Evolutionary conservation across 768 basidiomycete species (phyloP).

Genomic region (Mycena filopes): DNA sequence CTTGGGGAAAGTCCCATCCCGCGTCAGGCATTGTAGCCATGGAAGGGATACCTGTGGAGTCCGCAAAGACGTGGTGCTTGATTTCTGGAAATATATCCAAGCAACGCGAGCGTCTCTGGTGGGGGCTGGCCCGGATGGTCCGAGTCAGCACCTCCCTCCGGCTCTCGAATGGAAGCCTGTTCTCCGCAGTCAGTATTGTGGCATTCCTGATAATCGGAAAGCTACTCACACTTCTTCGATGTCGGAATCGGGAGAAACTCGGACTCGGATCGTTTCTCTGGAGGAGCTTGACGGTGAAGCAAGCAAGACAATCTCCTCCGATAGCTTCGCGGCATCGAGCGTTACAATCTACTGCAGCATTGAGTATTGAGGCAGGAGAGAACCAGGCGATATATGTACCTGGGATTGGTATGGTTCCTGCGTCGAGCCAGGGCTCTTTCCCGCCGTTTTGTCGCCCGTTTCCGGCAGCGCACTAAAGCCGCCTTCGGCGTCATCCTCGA

Average conservation of each 20-base stretch:
- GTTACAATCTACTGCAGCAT: slow-evolving; percentile 2
- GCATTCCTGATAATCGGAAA: background rate
- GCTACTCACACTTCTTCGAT: slow-evolving; percentile 25
- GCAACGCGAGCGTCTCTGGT: slow-evolving; percentile 15
- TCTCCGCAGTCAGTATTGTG: background rate
- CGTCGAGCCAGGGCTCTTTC: background rate
- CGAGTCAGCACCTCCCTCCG: background rate
- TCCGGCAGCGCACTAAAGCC: background rate
- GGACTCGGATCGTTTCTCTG: slow-evolving; percentile 16
- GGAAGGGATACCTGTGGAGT: background rate
- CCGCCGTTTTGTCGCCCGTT: background rate
- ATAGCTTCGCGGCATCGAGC: slow-evolving; percentile 12
- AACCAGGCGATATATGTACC: background rate
- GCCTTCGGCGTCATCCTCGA: slow-evolving; percentile 4
- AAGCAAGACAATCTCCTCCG: slow-evolving; percentile 21
- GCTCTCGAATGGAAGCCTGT: slow-evolving; percentile 4
- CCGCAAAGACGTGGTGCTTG: background rate
- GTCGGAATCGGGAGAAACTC: slow-evolving; percentile 22
- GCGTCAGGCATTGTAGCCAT: background rate
- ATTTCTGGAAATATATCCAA: slow-evolving; percentile 23
- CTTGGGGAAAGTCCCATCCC: slow-evolving; percentile 23
- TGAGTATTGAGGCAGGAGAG: background rate
- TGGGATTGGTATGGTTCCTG: background rate
- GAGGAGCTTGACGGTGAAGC: slow-evolving; percentile 9
- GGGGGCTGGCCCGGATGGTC: slow-evolving; percentile 8